Percentiles rank a stretch among this genome's conserved stretches.
phyloP scores from a whole-genome alignment of 768 basidiomycete species.

The Cytidiella melzeri region DNA sequence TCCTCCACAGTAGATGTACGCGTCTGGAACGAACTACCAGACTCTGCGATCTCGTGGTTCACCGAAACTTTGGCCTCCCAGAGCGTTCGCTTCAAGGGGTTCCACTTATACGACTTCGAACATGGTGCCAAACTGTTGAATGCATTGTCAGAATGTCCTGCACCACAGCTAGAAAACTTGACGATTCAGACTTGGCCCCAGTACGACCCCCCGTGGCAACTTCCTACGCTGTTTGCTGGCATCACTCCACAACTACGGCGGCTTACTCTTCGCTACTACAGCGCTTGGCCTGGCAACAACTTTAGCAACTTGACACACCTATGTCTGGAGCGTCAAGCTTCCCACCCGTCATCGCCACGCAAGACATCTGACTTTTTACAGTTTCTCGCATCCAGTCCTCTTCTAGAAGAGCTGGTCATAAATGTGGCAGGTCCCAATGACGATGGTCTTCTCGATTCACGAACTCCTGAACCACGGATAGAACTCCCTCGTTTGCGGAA shows the following conservation, averaged over 20 bases:
- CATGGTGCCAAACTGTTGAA: not conserved
- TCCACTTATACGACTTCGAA: conserved; percentile 3
- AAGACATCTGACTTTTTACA: too few species aligned
- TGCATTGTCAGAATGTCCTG: conserved; percentile 5
- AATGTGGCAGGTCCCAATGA: too few species aligned
- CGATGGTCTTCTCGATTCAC: too few species aligned
- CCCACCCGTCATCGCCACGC: too few species aligned
- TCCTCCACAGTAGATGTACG: conserved; percentile 1
- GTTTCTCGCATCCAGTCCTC: too few species aligned
- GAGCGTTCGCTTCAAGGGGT: conserved; percentile 4
- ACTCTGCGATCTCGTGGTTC: conserved; percentile 2
- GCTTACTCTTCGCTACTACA: not conserved
- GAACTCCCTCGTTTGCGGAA: too few species aligned
- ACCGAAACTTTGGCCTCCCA: conserved; percentile 7
- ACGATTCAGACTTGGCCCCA: not conserved
- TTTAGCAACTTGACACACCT: not conserved
- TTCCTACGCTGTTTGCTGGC: conserved; percentile 3
- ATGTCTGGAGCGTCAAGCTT: not conserved
- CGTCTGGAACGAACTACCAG: not conserved
- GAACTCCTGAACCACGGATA: too few species aligned
- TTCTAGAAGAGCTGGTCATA: too few species aligned
- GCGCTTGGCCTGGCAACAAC: not conserved
- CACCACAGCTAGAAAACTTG: conserved; percentile 2
- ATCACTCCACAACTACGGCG: not conserved
- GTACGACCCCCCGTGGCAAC: too few species aligned